Percentiles rank a stretch among this genome's conserved stretches.
phyloP scores from a whole-genome alignment of 2,329 filamentous ascomycete genomes.

The Leptographium radiaticola region DNA sequence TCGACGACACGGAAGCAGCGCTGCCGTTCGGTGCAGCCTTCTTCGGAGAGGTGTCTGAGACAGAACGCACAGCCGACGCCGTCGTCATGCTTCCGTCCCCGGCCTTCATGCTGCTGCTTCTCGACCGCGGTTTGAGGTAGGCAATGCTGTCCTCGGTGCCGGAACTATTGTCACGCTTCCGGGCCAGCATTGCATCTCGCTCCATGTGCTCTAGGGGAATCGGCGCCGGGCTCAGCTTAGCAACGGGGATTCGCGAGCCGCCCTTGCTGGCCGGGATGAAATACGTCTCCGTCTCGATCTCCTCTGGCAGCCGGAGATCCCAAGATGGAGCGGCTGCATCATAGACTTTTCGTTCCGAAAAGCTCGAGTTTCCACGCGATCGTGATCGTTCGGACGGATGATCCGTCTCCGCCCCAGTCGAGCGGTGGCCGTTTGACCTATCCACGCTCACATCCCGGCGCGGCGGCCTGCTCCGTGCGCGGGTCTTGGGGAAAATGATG shows the following conservation, averaged over 20 bases:
- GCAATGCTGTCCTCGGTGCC: constrained; percentile 43
- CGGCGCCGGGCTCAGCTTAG: constrained; percentile 65
- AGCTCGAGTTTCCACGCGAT: constrained; percentile 29
- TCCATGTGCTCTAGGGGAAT: constrained; percentile 61
- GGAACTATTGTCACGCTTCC: constrained; percentile 42
- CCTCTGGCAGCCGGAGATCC: constrained; percentile 66
- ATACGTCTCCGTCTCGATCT: constrained; percentile 54
- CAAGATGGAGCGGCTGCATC: constrained; percentile 39
- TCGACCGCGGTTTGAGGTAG: constrained; percentile 49
- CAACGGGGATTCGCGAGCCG: constrained; percentile 75
- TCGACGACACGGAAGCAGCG: constrained; percentile 6
- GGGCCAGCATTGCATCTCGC: constrained; percentile 54
- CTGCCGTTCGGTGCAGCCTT: constrained; percentile 26
- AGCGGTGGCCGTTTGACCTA: constrained; percentile 20
- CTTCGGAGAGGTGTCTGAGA: constrained; percentile 40
- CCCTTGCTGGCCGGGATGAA: constrained; percentile 42
- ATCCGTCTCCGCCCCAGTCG: constrained; percentile 19
- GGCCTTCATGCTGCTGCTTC: constrained; percentile 45
- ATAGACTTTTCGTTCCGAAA: constrained; percentile 21
- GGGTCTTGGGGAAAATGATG: constrained; percentile 43
- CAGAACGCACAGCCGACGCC: constrained; percentile 18
- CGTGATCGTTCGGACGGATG: constrained; percentile 21
- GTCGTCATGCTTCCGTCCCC: not conserved
- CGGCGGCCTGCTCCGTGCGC: constrained; percentile 29
- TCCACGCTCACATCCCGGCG: constrained; percentile 14